phyloP scores from a whole-genome alignment of 306 rosid genomes.

The Lathyrus oleraceus region DNA sequence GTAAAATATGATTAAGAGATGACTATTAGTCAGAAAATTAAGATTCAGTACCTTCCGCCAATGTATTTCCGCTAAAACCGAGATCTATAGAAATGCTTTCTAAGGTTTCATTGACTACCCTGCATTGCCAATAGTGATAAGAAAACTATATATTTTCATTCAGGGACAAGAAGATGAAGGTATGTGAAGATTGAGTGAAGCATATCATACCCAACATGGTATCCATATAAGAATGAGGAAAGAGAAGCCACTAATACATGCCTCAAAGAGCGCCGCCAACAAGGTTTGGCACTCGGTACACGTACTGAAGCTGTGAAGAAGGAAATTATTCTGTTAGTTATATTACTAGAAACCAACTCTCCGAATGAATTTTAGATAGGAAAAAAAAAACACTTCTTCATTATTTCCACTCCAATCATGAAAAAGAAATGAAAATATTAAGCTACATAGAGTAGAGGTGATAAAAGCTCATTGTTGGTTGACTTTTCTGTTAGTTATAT shows the following conservation, averaged over 20 bases:
- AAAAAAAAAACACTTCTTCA: not conserved
- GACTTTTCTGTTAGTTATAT: too few relatives aligned
- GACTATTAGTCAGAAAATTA: slow-evolving; percentile 18
- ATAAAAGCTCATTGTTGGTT: slow-evolving; percentile 22
- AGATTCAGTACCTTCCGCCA: slow-evolving; percentile 68
- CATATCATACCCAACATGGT: slow-evolving; percentile 71
- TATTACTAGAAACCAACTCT: slow-evolving; percentile 28
- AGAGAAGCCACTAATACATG: slow-evolving; percentile 69
- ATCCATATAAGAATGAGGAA: slow-evolving; percentile 81
- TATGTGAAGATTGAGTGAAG: slow-evolving; percentile 32
- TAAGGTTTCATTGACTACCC: slow-evolving; percentile 85
- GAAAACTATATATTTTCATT: slow-evolving; percentile 28
- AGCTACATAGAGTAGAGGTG: not conserved
- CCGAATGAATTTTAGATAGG: not conserved
- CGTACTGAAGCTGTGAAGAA: slow-evolving; percentile 45
- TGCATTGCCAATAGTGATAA: slow-evolving; percentile 46
- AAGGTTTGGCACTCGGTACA: slow-evolving; percentile 53
- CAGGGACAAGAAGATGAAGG: slow-evolving; percentile 14
- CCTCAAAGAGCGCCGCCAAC: slow-evolving; percentile 64
- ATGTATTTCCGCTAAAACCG: slow-evolving; percentile 70
- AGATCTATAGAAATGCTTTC: slow-evolving; percentile 83
- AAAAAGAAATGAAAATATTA: not conserved
- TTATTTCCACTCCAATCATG: slow-evolving; percentile 5
- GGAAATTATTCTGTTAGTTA: slow-evolving; percentile 34
- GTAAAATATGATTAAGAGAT: slow-evolving; percentile 18